Evolutionary conservation across 23 red algal genomes (phyloP), one percentile per base, ranked within the genome.

Genomic region (Pyropia yezoensis): DNA sequence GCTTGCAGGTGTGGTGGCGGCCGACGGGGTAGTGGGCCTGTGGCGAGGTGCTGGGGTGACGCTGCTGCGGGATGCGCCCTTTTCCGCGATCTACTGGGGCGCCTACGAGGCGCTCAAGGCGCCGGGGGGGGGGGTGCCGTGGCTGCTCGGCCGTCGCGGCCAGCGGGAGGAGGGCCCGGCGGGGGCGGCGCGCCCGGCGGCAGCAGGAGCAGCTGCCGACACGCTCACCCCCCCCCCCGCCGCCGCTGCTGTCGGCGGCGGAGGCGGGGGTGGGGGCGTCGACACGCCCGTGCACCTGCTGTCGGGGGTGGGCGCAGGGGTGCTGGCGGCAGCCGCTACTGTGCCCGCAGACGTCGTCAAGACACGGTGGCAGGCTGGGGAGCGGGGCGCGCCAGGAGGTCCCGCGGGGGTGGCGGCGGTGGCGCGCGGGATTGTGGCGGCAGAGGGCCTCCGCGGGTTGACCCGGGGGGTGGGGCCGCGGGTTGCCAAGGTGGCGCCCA

Each of bases 31-130:
- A 4, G 53, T 52, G 34, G 81, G 77, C 4, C 76, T 83, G 67
- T 98, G 81, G 82, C 50, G 79, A 18, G 94, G 94, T 6, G 52
- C 91, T 16, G 71, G 39, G 2, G 69, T 86, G 32, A 98, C 94
- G 18, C 70, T 98, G 50, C 19, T 85, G 33, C 82, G 94, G 29
- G 94, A 98, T 65, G 94, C 86, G 16, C 94, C 94, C 20, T 98
- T 98, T 62, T 98, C 94, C 0, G 94, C 85, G 13, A 88, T 98
- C 39, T 98, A 98, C 50, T 98, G 94, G 94, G 75, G 73, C 51
- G 73, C 75, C n/a, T 98, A 98, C 50, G 94, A 98, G 63, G 59
- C 65, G n/a, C 80, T 90, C 53, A 91, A 90, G 65, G 69, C 80
- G 25, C 82, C 80, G 33, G 39, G 39, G 39, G 39, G 39, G 39